phyloP scores from a whole-genome alignment of 2,329 filamentous ascomycete species.

The Monosporascus sp. region DNA sequence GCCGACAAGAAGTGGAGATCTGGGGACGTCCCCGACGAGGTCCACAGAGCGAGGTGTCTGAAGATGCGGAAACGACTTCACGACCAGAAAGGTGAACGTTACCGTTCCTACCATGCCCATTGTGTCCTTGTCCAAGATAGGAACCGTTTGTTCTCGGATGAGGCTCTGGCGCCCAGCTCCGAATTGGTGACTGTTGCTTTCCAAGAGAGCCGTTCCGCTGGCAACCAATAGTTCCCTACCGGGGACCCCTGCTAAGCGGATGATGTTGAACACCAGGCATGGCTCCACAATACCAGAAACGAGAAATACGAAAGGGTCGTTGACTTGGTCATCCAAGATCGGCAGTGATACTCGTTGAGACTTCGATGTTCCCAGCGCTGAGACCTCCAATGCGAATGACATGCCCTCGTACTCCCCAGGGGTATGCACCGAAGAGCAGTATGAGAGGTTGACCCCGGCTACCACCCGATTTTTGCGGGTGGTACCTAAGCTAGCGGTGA shows the following conservation, averaged over 20 bases:
- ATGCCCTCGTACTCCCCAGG: background rate
- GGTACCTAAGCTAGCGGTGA: background rate
- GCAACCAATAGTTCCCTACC: conserved; percentile 14
- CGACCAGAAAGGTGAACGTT: conserved; percentile 30
- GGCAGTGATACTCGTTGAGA: conserved; percentile 15
- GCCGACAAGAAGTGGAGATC: conserved; percentile 21
- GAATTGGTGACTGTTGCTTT: conserved; percentile 17
- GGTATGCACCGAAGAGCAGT: background rate
- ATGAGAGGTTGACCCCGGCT: background rate
- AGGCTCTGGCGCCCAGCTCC: conserved; percentile 26
- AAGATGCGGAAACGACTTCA: conserved; percentile 15
- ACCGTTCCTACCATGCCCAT: conserved; percentile 26
- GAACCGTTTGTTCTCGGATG: conserved; percentile 26
- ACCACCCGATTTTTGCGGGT: too few relatives aligned
- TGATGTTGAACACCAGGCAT: conserved; percentile 18
- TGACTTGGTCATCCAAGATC: conserved; percentile 17
- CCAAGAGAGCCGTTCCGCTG: conserved; percentile 23
- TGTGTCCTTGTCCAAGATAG: conserved; percentile 25
- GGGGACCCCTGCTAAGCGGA: background rate
- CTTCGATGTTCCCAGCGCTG: background rate
- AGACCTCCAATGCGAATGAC: conserved; percentile 8
- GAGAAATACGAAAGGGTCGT: conserved; percentile 18
- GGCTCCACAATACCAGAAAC: conserved; percentile 5
- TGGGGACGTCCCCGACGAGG: too few relatives aligned
- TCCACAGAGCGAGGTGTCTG: background rate